Evolutionary conservation across 2,329 filamentous ascomycete genomes (phyloP).

Genomic region (Colletotrichum endophyticum): DNA sequence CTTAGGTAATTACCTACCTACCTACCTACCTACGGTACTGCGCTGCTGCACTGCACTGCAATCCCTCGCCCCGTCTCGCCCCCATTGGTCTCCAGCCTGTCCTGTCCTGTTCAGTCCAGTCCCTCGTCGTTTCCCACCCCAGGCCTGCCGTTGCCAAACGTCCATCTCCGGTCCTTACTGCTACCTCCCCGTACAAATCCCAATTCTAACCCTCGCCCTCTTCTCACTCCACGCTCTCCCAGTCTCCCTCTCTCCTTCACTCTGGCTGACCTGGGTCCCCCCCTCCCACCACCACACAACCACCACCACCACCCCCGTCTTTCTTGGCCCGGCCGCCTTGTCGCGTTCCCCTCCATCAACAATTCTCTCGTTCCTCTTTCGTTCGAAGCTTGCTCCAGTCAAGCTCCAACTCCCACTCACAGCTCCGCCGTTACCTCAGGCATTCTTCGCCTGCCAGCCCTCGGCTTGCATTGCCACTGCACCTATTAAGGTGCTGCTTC

Average conservation of each 20-base stretch:
- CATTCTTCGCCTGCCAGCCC: not conserved
- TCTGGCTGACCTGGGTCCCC: not conserved
- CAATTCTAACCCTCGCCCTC: constrained; percentile 9
- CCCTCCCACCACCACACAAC: not conserved
- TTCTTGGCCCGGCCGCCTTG: not conserved
- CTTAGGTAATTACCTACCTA: not conserved
- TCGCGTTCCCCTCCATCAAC: not conserved
- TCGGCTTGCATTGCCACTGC: not conserved
- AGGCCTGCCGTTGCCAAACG: not conserved
- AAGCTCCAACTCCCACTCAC: constrained; percentile 1
- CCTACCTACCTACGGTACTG: not conserved
- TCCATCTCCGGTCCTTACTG: not conserved
- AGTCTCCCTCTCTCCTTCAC: not conserved
- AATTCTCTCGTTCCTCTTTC: constrained; percentile 13
- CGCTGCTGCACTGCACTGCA: not conserved
- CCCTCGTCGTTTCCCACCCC: not conserved
- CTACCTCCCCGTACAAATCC: constrained; percentile 13
- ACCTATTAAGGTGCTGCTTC: constrained; percentile 17
- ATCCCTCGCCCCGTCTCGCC: not conserved
- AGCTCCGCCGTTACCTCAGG: constrained; percentile 14
- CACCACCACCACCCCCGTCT: not conserved
- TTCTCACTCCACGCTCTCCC: not conserved
- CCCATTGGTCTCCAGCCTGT: not conserved
- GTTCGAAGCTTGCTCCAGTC: constrained; percentile 13
- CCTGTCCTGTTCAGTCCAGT: not conserved